phyloP scores from a whole-genome alignment of 1,284 basidiomycete genomes.

The Chalciporus sp. region DNA sequence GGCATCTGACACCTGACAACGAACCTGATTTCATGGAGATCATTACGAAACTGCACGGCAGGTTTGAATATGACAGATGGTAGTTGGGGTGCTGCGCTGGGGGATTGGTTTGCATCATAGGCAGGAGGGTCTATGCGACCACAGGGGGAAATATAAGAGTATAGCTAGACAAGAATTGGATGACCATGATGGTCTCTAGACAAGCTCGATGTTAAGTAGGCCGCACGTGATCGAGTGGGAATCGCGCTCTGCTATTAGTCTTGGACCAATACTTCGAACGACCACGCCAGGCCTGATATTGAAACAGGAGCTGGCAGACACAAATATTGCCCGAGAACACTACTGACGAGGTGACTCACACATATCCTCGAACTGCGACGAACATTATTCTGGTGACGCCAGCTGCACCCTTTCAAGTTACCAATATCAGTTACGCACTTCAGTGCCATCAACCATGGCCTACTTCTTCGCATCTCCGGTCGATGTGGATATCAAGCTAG shows the following conservation, averaged over 20 bases:
- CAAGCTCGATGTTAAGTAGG: too few relatives aligned
- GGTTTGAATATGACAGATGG: constrained; percentile 69
- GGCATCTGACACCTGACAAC: constrained; percentile 75
- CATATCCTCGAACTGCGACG: background rate
- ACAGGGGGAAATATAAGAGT: too few relatives aligned
- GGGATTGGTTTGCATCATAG: background rate
- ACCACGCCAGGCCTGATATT: background rate
- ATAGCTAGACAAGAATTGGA: background rate
- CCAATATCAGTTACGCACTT: background rate
- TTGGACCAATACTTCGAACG: too few relatives aligned
- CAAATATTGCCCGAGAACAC: too few relatives aligned
- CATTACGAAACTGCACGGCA: constrained; percentile 68
- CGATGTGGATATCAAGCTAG: constrained; percentile 89
- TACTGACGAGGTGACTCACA: background rate
- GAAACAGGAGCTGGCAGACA: background rate
- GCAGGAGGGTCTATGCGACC: background rate
- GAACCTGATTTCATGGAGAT: constrained; percentile 78
- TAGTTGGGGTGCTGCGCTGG: background rate
- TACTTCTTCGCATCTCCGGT: constrained; percentile 93
- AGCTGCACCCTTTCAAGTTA: background rate
- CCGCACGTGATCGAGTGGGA: too few relatives aligned
- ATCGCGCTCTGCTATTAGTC: too few relatives aligned
- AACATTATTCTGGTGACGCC: constrained; percentile 1
- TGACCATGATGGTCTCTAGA: background rate
- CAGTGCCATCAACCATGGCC: constrained; percentile 44